Evolutionary conservation across 1,284 basidiomycete genomes (phyloP).

Genomic region (Kalmanozyma brasiliensis): DNA sequence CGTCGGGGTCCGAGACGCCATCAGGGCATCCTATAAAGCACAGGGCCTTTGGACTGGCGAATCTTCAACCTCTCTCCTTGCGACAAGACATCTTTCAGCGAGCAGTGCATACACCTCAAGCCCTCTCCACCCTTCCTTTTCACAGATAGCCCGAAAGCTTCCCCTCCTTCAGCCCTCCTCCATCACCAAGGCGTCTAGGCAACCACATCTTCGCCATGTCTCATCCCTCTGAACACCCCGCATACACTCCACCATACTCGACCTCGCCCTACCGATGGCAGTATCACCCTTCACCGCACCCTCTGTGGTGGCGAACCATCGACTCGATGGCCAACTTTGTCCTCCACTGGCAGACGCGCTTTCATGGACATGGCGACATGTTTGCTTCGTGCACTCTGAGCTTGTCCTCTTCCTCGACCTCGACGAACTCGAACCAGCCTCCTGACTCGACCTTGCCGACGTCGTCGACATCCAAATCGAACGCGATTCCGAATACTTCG

Average conservation of each 20-base stretch:
- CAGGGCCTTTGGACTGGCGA: too few species aligned
- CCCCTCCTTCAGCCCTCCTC: not conserved
- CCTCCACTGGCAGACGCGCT: conserved; percentile 39
- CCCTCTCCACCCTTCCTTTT: too few species aligned
- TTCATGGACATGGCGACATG: conserved; percentile 46
- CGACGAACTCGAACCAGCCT: too few species aligned
- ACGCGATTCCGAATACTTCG: too few species aligned
- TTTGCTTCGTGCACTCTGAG: conserved; percentile 20
- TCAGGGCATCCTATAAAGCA: too few species aligned
- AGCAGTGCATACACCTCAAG: too few species aligned
- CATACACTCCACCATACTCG: conserved; percentile 8
- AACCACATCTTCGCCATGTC: not conserved
- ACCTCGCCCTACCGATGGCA: conserved; percentile 25
- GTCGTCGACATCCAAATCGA: too few species aligned
- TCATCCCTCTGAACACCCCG: not conserved
- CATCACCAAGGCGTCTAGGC: not conserved
- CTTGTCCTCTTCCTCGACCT: conserved; percentile 2
- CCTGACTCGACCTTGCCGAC: too few species aligned
- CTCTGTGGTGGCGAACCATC: conserved; percentile 35
- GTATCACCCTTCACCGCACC: not conserved
- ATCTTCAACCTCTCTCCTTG: too few species aligned
- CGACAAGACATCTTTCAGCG: too few species aligned
- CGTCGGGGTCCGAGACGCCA: too few species aligned
- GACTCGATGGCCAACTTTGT: conserved; percentile 48
- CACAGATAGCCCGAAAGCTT: too few species aligned